phyloP scores from a whole-genome alignment of 768 basidiomycete genomes.

The Russula abietina region DNA sequence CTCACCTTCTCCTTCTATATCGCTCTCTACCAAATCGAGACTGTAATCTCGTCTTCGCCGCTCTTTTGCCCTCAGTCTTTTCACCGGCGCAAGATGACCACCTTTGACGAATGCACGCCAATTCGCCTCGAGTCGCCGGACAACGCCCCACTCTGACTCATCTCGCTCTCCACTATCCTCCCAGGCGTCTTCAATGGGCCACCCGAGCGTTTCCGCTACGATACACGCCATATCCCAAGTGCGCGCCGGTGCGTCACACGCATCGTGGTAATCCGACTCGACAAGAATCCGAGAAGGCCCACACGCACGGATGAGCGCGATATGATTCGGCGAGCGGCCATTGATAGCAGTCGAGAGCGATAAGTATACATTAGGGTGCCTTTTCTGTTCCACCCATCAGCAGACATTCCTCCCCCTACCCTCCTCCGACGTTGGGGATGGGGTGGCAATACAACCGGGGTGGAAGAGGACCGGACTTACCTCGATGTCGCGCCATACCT shows the following conservation, averaged over 20 bases:
- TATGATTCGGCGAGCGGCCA: slow-evolving; percentile 56
- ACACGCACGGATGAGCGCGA: slow-evolving; percentile 58
- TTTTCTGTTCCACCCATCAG: slow-evolving; percentile 41
- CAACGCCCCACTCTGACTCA: slow-evolving; percentile 51
- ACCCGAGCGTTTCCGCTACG: slow-evolving; percentile 70
- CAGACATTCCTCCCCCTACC: slow-evolving; percentile 9
- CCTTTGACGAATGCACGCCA: slow-evolving; percentile 58
- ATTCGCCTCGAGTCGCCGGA: slow-evolving; percentile 61
- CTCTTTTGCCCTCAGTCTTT: slow-evolving; percentile 11
- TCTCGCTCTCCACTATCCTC: slow-evolving; percentile 34
- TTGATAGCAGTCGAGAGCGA: slow-evolving; percentile 88
- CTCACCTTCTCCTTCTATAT: slow-evolving; percentile 12
- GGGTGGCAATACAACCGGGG: background rate
- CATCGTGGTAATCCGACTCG: slow-evolving; percentile 79
- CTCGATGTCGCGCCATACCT: slow-evolving; percentile 72
- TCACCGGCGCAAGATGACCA: slow-evolving; percentile 33
- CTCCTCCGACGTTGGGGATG: background rate
- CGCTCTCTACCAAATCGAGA: slow-evolving; percentile 14
- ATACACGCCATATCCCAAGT: slow-evolving; percentile 75
- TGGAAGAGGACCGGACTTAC: slow-evolving; percentile 36
- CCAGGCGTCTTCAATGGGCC: slow-evolving; percentile 52
- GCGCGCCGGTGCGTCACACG: slow-evolving; percentile 48
- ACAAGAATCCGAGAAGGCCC: slow-evolving; percentile 64
- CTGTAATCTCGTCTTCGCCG: slow-evolving; percentile 21
- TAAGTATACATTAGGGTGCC: slow-evolving; percentile 72